phyloP scores from a whole-genome alignment of 2,329 filamentous ascomycete genomes.

The Epicoccum sorghinum region DNA sequence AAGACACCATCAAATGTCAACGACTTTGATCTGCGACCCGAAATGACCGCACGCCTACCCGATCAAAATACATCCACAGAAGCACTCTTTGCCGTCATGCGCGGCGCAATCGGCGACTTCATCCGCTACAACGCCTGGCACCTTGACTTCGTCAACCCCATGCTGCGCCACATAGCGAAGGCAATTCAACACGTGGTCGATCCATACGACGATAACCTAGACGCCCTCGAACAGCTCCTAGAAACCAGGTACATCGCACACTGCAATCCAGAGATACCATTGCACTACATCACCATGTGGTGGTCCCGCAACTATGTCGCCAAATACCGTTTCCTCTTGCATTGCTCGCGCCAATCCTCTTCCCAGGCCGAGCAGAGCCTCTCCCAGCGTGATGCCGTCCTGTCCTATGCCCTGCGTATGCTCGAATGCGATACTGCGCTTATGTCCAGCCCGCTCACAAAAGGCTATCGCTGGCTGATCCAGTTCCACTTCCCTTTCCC shows the following conservation, averaged over 20 bases:
- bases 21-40: conserved; percentile 53
- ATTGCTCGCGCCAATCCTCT: conserved; percentile 45
- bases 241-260: conserved; percentile 48
- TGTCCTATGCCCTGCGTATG: conserved; percentile 47
- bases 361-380: conserved; percentile 23
- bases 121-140: conserved; percentile 50
- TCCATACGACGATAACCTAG: conserved; percentile 37
- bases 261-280: conserved; percentile 32
- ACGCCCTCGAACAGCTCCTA: conserved; percentile 47
- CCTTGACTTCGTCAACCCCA: conserved; percentile 55
- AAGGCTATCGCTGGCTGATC: conserved; percentile 52
- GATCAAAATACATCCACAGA: conserved; percentile 58
- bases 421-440: conserved; percentile 57
- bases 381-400: conserved; percentile 30
- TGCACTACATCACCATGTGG: conserved; percentile 57
- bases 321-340: conserved; percentile 58
- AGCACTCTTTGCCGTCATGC: conserved; percentile 59
- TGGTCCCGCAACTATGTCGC: conserved; percentile 54
- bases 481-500: conserved; percentile 57
- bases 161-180: conserved; percentile 49
- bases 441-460: conserved; percentile 50
- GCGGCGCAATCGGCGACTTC: conserved; percentile 54
- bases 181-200: conserved; percentile 10
- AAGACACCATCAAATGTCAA: conserved; percentile 58
- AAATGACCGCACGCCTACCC: conserved; percentile 47